A percentile compares a stretch with the other conserved stretches of the same genome.
Evolutionary conservation across 768 basidiomycete genomes (phyloP).

Genomic region (Tulasnella sp.): DNA sequence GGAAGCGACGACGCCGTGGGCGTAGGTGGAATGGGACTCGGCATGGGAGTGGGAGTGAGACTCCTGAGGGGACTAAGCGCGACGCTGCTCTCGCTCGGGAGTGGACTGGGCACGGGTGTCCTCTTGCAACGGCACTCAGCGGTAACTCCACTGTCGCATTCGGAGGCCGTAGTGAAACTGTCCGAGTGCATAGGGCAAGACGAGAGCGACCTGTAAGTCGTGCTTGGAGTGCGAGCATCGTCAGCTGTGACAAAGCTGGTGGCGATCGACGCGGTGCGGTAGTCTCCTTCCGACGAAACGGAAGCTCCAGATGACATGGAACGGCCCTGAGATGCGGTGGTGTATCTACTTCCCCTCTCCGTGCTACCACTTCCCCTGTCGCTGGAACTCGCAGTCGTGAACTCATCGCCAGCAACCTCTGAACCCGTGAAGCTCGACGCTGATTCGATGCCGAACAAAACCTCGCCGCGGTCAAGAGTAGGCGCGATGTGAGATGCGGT

Average conservation of each 20-base stretch:
- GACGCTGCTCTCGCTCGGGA: not conserved
- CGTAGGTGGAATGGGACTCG: not conserved
- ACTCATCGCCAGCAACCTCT: not conserved
- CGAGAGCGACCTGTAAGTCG: conserved; percentile 3
- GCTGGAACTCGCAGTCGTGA: conserved; percentile 7
- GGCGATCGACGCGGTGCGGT: conserved; percentile 7
- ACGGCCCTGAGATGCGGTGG: too few species aligned
- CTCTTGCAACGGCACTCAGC: not conserved
- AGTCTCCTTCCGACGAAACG: too few species aligned
- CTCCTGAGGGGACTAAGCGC: not conserved
- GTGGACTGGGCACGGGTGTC: not conserved
- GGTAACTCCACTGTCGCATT: conserved; percentile 14
- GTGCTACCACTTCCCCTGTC: conserved; percentile 4
- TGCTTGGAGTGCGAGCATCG: not conserved
- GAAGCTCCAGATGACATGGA: too few species aligned
- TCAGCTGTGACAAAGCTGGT: conserved; percentile 21
- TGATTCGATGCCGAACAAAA: not conserved
- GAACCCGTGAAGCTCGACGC: not conserved
- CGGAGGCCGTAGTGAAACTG: conserved; percentile 10
- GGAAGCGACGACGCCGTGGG: too few species aligned
- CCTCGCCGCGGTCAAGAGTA: not conserved
- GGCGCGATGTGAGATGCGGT: not conserved
- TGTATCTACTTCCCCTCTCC: not conserved
- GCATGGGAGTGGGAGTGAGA: not conserved
- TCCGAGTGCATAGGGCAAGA: conserved; percentile 20